These are phyloP conservation scores for Fagopyrum esculentum DNA, from an alignment of 148 eudicot species.

Conservation along the genomic window DNA sequence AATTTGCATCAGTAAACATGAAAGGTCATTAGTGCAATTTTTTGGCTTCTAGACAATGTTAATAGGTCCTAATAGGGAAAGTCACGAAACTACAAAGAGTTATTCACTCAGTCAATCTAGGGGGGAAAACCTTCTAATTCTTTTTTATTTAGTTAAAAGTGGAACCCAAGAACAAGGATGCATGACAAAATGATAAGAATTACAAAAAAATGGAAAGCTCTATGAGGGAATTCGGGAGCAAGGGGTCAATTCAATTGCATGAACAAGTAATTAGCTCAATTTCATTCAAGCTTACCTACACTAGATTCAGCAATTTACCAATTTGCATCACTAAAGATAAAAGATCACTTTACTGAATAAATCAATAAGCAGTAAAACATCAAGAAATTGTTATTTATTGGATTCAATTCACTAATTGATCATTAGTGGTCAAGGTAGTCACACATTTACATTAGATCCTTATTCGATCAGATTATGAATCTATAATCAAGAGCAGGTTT, in stretches of 20 bases:
- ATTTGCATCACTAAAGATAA: too few relatives aligned
- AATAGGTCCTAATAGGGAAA: not conserved
- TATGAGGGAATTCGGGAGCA: not conserved
- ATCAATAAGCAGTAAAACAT: too few relatives aligned
- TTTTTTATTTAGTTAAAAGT: not conserved
- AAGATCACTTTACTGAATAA: too few relatives aligned
- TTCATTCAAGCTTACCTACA: conserved; percentile 48
- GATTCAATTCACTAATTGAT: too few relatives aligned
- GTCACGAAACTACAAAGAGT: not conserved
- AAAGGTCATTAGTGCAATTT: not conserved
- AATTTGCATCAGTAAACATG: too few relatives aligned
- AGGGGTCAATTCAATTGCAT: not conserved
- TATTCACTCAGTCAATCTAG: not conserved
- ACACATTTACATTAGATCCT: too few relatives aligned
- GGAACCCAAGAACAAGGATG: not conserved
- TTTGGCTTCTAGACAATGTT: not conserved
- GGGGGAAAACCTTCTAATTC: not conserved
- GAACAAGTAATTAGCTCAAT: not conserved
- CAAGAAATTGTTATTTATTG: too few relatives aligned
- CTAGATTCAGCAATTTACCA: conserved; percentile 19
- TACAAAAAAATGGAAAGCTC: not conserved
- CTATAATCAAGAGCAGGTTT: too few relatives aligned
- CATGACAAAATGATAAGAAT: not conserved
- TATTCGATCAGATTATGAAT: too few relatives aligned
- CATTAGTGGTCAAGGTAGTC: too few relatives aligned